Conservation (phyloP, 768 basidiomycete species). For the Leccinum arenicola region DNA sequence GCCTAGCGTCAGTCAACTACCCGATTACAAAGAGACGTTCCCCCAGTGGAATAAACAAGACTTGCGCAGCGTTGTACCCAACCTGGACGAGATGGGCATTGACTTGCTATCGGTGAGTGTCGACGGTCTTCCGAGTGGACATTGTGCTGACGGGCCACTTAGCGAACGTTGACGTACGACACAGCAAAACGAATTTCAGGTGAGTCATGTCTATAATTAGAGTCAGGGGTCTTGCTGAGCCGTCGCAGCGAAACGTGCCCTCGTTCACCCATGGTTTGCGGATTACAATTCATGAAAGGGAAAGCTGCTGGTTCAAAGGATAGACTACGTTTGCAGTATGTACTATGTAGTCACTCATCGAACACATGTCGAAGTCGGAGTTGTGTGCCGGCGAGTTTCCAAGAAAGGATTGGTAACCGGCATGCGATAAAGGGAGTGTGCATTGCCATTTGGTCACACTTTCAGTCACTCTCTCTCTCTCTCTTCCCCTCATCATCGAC, state of each 20-base stretch:
- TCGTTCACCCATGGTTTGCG: constrained; percentile 46
- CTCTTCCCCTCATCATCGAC: constrained; percentile 17
- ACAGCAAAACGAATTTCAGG: constrained; percentile 91
- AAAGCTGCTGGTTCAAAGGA: constrained; percentile 6
- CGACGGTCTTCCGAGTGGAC: not conserved
- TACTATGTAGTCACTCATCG: not conserved
- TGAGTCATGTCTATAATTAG: constrained; percentile 32
- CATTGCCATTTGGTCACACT: constrained; percentile 34
- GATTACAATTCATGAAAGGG: constrained; percentile 44
- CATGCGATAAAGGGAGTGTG: constrained; percentile 27
- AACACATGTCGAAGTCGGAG: constrained; percentile 2
- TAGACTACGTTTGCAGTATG: constrained; percentile 30
- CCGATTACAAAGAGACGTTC: constrained; percentile 96
- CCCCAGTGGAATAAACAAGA: constrained; percentile 90
- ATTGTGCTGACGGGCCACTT: constrained; percentile 1
- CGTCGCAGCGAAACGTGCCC: constrained; percentile 53
- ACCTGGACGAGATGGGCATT: constrained; percentile 73
- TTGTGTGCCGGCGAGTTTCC: constrained; percentile 21
- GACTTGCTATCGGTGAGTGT: constrained; percentile 69
- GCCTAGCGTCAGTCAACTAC: constrained; percentile 85
- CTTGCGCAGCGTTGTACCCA: constrained; percentile 59
- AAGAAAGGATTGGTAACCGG: constrained; percentile 23
- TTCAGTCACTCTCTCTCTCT: constrained; percentile 14
- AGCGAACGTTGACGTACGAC: constrained; percentile 81
- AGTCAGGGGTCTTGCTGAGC: constrained; percentile 2